Evolutionary conservation across 805 yeast genomes (phyloP).

Genomic region (Alloascoidea hylecoeti): DNA sequence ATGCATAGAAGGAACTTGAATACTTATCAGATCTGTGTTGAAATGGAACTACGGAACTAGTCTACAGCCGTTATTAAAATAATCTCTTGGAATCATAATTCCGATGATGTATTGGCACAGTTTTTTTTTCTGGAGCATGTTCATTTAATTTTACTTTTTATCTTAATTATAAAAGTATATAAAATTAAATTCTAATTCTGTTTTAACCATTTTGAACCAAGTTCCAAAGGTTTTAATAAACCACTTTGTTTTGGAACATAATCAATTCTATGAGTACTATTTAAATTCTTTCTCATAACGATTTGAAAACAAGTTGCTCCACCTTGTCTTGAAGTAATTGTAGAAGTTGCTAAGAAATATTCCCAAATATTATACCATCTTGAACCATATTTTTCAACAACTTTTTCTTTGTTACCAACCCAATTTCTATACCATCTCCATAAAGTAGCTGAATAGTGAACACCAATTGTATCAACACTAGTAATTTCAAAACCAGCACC

Average conservation of each 20-base stretch:
- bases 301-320: slow-evolving; percentile 88
- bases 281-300: slow-evolving; percentile 79
- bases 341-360: slow-evolving; percentile 70
- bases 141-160: no score
- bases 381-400: slow-evolving; percentile 65
- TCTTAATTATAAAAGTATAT: background rate
- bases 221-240: slow-evolving; percentile 39
- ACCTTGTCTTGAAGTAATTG: slow-evolving; percentile 84
- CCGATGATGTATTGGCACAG: no score
- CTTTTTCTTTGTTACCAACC: slow-evolving; percentile 70
- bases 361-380: slow-evolving; percentile 94
- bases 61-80: no score
- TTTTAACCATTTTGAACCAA: slow-evolving; percentile 47
- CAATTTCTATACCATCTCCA: slow-evolving; percentile 95
- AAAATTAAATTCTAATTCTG: slow-evolving; percentile 5
- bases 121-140: no score
- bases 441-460: slow-evolving; percentile 80
- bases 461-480: slow-evolving; percentile 78
- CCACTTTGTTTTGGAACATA: slow-evolving; percentile 73
- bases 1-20: no score
- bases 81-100: no score
- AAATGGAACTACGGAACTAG: no score
- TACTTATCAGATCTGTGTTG: no score
- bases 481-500: slow-evolving; percentile 79
- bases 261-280: slow-evolving; percentile 71